phyloP scores from a whole-genome alignment of 768 basidiomycete genomes.

The Collybiopsis confluens region DNA sequence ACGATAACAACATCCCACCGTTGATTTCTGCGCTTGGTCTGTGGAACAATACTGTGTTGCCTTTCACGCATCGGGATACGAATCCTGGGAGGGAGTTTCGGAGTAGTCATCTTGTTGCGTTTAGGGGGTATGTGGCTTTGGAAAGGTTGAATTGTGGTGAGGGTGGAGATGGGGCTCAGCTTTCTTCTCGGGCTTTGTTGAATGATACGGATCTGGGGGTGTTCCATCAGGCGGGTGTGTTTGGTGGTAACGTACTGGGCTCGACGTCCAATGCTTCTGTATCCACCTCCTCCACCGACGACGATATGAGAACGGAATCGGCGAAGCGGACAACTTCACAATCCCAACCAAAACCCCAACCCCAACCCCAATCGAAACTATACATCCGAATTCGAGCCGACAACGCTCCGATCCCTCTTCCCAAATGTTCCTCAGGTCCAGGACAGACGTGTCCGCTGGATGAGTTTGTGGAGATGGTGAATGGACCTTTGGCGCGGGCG shows the following conservation, averaged over 20 bases:
- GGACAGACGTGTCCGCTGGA: conserved; percentile 32
- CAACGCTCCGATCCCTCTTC: conserved; percentile 36
- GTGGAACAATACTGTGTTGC: conserved; percentile 27
- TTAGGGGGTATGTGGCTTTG: conserved; percentile 36
- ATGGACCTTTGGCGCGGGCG: conserved; percentile 17
- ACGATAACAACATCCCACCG: conserved; percentile 42
- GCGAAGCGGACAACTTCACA: no score
- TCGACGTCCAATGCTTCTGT: not conserved
- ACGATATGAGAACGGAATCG: no score
- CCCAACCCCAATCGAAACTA: conserved; percentile 1
- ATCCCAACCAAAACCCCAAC: not conserved
- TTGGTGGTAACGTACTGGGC: conserved; percentile 2
- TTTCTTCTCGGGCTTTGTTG: conserved; percentile 10
- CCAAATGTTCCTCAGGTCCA: conserved; percentile 35
- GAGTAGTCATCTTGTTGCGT: conserved; percentile 34
- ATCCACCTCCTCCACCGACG: not conserved
- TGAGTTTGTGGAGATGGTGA: conserved; percentile 27
- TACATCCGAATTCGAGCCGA: conserved; percentile 36
- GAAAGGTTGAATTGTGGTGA: conserved; percentile 40
- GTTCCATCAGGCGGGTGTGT: not conserved
- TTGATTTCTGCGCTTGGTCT: conserved; percentile 38
- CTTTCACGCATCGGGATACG: conserved; percentile 28
- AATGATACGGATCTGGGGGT: conserved; percentile 4
- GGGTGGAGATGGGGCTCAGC: no score
- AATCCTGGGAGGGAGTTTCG: conserved; percentile 31